phyloP scores from a whole-genome alignment of 495 filamentous ascomycete genomes.

The Aspergillus saccharolyticus region DNA sequence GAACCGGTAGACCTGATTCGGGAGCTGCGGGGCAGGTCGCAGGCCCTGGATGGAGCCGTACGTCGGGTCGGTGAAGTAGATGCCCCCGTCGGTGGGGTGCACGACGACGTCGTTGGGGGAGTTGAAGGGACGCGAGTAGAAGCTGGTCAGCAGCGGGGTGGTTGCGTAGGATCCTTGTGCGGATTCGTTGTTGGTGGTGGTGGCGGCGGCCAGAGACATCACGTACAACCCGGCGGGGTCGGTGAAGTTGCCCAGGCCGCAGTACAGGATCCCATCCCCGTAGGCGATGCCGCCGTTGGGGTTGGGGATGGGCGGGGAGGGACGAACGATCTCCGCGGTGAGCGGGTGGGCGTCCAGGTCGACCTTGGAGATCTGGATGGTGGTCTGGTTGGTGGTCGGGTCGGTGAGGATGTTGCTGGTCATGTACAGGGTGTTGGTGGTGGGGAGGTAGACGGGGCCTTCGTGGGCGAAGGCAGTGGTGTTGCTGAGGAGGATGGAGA shows the following conservation, averaged over 20 bases:
- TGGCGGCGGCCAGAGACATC: constrained; percentile 28
- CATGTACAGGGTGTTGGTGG: constrained; percentile 52
- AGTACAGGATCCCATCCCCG: constrained; percentile 39
- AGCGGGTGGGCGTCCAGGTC: constrained; percentile 24
- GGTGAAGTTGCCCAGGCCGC: constrained; percentile 47
- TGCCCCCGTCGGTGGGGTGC: constrained; percentile 30
- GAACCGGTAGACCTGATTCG: constrained; percentile 48
- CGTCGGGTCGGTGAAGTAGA: constrained; percentile 56
- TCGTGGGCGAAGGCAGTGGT: constrained; percentile 53
- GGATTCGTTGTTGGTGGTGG: constrained; percentile 26
- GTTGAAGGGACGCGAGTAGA: constrained; percentile 44
- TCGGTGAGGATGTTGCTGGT: constrained; percentile 48
- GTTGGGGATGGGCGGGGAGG: constrained; percentile 43
- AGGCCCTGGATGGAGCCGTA: constrained; percentile 42
- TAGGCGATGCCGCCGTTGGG: constrained; percentile 52
- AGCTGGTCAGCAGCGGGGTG: constrained; percentile 31
- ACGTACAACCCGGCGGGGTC: constrained; percentile 46
- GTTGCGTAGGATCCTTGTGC: too few species aligned
- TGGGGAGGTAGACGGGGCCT: constrained; percentile 52
- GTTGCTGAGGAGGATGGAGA: constrained; percentile 35
- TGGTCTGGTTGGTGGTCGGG: constrained; percentile 25
- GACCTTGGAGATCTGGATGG: constrained; percentile 37
- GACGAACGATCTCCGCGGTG: constrained; percentile 32
- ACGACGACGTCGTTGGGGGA: constrained; percentile 44
- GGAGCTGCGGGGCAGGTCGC: constrained; percentile 42